Evolutionary conservation across 768 basidiomycete species (phyloP), one percentile per base, ranked within the genome.

Genomic region (Neoboletus subvelutipes): DNA sequence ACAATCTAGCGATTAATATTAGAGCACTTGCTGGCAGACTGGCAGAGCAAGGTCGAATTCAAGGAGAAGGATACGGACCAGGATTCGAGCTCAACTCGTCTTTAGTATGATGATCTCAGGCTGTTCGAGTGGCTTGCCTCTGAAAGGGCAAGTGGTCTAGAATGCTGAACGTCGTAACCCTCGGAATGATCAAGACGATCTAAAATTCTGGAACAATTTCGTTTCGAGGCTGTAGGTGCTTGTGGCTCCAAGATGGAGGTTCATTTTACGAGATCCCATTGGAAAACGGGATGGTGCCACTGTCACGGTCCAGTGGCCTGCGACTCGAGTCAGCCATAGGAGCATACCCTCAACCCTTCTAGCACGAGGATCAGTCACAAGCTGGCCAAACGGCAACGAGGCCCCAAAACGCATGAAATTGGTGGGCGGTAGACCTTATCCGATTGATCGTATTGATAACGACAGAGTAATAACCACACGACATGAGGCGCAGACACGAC

Each of bases 81-180:
- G 22, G 26, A 12, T 5, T 17, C 18, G 29, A n/a, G 11, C 13
- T 31, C 22, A 20, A 43, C 52, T 39, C 26, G 45, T 47, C 20
- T 57, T 57, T 55, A 41, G 29, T 55, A 57, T 26, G 24, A 11
- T 34, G 34, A 13, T 33, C 22, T 33, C 36, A 26, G 34, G 28
- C 26, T 13, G 43, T 36, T 29, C 42, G 29, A 49, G 36, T 20
- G n/a, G 3, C n/a, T 11, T 33, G 22, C 28, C 24, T 29, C n/a
- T 13, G 8, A 7, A 26, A n/a, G 12, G 15, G 31, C 15, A 34
- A 6, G 34, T 34, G 53, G 9, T 26, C 34, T 42, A 13, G 39
- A 57, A 36, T 22, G 17, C 6, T 33, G 36, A 45, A 45, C 34
- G 39, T 49, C 43, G 57, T 46, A n/a, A 45, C 52, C 59, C 52